Evolutionary conservation across 371 early-diverging fungal species (phyloP), one percentile per base, ranked within the genome.

Genomic region (Haplosporangium sp.): DNA sequence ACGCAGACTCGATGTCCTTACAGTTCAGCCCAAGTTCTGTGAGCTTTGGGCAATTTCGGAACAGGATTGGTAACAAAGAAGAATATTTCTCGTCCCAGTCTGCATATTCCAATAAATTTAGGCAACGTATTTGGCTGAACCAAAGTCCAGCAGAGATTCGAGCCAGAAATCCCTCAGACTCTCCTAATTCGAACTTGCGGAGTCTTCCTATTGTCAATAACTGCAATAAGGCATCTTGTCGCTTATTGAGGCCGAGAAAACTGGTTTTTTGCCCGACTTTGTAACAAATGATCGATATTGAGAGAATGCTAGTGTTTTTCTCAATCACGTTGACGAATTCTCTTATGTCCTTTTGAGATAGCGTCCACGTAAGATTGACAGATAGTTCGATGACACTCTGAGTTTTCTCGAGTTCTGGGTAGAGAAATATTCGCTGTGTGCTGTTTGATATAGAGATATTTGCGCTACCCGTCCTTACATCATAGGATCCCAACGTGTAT

Each of bases 21-120:
- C 63, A 62, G 34, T 34, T 17, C 1, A 62, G 50, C 0, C 3
- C 17, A n/a, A 62, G 63, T 17, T 48, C 48, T 15, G 35, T 45
- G 27, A 62, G 50, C n/a, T 62, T 62, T 47, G 63, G 50, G 37
- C 63, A 62, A 37, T 62, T 62, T 13, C 48, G 47, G 15, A 62
- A 48, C 1, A 62, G 5, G 20, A n/a, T 15, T 35, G 63, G 6
- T 2, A 62, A 11, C 15, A 3, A 7, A 37, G 20, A 6, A 37
- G 20, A 6, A 2, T 15, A 35, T 48, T 48, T 27, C 2, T 48
- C 13, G 4, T 15, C 50, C 48, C 48, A 35, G 48, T 35, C 35
- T 11, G 5, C 13, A 47, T 13, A 13, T 6, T 9, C 63, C 2
- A 1, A n/a, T 34, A 48, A 27, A 3, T 10, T 17, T 2, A 62